phyloP scores from a whole-genome alignment of 139 green algal genomes.

The Coelastrella sp. region DNA sequence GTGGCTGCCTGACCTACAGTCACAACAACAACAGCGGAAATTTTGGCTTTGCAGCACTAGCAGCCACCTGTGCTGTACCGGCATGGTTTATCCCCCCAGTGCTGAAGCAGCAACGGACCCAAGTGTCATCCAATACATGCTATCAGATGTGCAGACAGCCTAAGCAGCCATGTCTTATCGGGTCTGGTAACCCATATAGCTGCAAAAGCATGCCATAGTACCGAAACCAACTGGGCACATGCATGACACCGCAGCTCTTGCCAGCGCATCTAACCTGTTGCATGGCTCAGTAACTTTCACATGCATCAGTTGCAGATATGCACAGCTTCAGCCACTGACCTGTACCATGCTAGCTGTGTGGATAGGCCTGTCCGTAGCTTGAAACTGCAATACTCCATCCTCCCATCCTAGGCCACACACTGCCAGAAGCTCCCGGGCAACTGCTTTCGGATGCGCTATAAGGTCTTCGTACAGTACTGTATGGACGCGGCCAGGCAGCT shows the following conservation, averaged over 20 bases:
- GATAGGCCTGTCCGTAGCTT: constrained; percentile 62
- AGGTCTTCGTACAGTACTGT: constrained; percentile 57
- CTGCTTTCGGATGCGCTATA: constrained; percentile 24
- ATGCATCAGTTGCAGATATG: not conserved
- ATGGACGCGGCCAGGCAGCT: constrained; percentile 56
- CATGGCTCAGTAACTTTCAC: no score
- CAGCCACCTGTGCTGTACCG: no score
- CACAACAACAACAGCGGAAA: constrained; percentile 55
- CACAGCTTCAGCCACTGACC: not conserved
- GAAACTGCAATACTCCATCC: constrained; percentile 67
- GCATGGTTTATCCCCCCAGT: no score
- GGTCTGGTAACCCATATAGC: no score
- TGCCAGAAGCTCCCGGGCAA: constrained; percentile 56
- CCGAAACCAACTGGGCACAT: no score
- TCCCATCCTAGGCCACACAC: constrained; percentile 75
- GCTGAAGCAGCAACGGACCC: no score
- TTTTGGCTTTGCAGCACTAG: not conserved
- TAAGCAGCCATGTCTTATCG: no score
- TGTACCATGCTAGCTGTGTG: constrained; percentile 74
- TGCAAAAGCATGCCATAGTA: no score
- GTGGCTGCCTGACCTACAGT: constrained; percentile 73
- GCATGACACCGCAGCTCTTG: no score
- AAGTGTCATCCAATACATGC: no score
- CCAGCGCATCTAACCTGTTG: no score
- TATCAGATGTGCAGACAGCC: no score